Percentiles rank a stretch among this genome's conserved stretches.
These are phyloP conservation scores for Phytophthora pinifolia DNA, from an alignment of 352 stramenopile species.

Conservation along the genomic window DNA sequence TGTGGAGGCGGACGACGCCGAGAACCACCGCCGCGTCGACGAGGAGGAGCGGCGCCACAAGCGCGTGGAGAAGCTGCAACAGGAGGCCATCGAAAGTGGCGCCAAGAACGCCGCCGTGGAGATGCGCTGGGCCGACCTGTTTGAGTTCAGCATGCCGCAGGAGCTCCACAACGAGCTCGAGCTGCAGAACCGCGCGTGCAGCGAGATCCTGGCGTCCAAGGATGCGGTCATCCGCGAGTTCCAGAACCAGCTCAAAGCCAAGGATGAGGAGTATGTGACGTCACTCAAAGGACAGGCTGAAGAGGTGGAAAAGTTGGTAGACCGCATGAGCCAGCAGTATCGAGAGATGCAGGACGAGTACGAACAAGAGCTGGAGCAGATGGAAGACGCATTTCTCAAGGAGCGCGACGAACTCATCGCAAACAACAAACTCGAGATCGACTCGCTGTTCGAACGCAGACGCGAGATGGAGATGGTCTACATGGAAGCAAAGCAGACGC, in stretches of 20 bases:
- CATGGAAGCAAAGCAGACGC: conserved; percentile 91
- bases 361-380: conserved; percentile 91
- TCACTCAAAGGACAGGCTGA: conserved; percentile 89
- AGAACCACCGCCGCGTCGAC: conserved; percentile 88
- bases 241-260: conserved; percentile 90
- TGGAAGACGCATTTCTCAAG: conserved; percentile 93
- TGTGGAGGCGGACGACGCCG: conserved; percentile 86
- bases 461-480: conserved; percentile 93
- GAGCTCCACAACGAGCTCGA: conserved; percentile 91
- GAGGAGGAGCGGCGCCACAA: conserved; percentile 89
- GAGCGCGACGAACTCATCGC: conserved; percentile 90
- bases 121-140: conserved; percentile 91
- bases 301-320: conserved; percentile 90
- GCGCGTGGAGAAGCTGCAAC: conserved; percentile 86
- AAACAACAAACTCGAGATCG: conserved; percentile 90
- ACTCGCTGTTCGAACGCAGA: conserved; percentile 92
- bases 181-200: conserved; percentile 83
- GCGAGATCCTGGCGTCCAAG: conserved; percentile 92
- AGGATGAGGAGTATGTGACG: conserved; percentile 95
- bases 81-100: conserved; percentile 89
- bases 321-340: conserved; percentile 91
- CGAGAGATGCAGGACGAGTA: conserved; percentile 94
- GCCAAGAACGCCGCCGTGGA: conserved; percentile 93
- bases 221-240: conserved; percentile 89
- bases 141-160: conserved; percentile 93